Evolutionary conservation across 2,329 filamentous ascomycete species (phyloP).

Genomic region (Cladosporium austrohemisphaericum): DNA sequence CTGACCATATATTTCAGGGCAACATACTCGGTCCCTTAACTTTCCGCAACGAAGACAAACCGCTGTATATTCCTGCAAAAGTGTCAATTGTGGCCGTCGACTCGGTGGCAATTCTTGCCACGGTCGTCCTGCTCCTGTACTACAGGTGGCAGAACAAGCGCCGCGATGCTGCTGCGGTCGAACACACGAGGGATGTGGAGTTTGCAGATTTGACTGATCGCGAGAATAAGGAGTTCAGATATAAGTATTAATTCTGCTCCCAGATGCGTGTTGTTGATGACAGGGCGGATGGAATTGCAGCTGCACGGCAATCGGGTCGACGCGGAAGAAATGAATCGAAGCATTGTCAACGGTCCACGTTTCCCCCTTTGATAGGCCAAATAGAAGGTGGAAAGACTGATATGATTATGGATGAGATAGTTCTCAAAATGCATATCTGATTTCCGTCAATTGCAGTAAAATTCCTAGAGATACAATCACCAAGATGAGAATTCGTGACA

Average conservation of each 20-base stretch:
- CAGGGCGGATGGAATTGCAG: no score
- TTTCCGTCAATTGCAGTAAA: no score
- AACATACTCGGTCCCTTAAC: slow-evolving; percentile 36
- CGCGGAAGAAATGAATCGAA: no score
- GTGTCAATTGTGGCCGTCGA: slow-evolving; percentile 32
- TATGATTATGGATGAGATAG: no score
- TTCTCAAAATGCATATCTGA: no score
- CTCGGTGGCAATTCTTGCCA: slow-evolving; percentile 31
- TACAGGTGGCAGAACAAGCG: slow-evolving; percentile 43
- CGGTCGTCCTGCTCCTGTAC: slow-evolving; percentile 46
- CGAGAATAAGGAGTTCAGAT: slow-evolving; percentile 57
- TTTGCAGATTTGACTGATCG: slow-evolving; percentile 47
- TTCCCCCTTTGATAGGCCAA: no score
- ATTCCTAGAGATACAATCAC: no score
- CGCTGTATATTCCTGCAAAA: slow-evolving; percentile 37
- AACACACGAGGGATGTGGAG: slow-evolving; percentile 16
- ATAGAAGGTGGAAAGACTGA: no score
- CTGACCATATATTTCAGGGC: slow-evolving; percentile 19
- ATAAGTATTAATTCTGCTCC: slow-evolving; percentile 33
- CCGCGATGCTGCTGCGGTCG: slow-evolving; percentile 37
- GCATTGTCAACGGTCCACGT: no score
- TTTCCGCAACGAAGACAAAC: slow-evolving; percentile 31
- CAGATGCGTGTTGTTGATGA: no score
- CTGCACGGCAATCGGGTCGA: no score
- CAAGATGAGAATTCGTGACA: no score